These are phyloP conservation scores for Monosporozyma aerobia DNA, from an alignment of 805 yeast species.

Conservation along the genomic window DNA sequence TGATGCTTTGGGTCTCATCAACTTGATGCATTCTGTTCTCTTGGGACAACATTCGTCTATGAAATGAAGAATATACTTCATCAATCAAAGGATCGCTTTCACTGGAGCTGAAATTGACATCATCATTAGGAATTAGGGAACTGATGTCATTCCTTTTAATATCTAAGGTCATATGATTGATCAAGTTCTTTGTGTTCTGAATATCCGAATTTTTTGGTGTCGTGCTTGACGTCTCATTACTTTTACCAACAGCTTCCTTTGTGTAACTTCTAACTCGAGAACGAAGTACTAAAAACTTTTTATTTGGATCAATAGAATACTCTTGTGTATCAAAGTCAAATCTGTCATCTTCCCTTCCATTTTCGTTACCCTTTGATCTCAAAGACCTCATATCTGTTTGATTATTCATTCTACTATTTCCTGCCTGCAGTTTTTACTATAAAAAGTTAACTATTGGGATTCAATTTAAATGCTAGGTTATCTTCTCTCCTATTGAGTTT, in stretches of 20 bases:
- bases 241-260: constrained; percentile 1
- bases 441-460: too few species aligned
- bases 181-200: constrained; percentile 6
- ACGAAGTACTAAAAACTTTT: constrained; percentile 8
- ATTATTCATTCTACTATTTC: background rate
- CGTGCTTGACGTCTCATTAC: background rate
- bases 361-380: constrained; percentile 11
- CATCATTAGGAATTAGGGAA: background rate
- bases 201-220: background rate
- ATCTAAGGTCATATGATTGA: constrained; percentile 16
- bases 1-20: constrained; percentile 33
- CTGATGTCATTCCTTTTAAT: constrained; percentile 9
- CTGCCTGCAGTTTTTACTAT: background rate
- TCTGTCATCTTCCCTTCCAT: constrained; percentile 14
- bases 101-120: background rate
- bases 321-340: constrained; percentile 32
- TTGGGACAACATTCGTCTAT: constrained; percentile 51
- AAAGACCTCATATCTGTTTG: constrained; percentile 5
- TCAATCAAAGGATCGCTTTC: constrained; percentile 41
- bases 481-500: too few species aligned
- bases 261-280: background rate
- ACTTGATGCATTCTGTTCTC: constrained; percentile 58
- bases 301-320: constrained; percentile 15
- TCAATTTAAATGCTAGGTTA: too few species aligned
- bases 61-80: constrained; percentile 36